Percentiles rank a stretch among this genome's conserved stretches.
phyloP scores from a whole-genome alignment of 495 filamentous ascomycete species.

The Penicillium chermesinum region DNA sequence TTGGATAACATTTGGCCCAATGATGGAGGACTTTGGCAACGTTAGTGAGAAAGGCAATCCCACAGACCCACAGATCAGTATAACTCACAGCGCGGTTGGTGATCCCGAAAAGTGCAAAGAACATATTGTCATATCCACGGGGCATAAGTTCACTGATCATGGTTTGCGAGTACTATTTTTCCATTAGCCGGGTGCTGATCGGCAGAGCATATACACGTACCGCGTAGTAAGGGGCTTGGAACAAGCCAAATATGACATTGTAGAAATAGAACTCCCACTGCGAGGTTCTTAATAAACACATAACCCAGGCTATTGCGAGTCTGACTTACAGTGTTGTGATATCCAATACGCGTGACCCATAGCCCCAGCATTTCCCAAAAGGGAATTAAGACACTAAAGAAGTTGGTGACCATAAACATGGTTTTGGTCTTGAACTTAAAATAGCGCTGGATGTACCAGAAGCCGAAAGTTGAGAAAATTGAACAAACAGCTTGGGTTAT shows the following conservation, averaged over 20 bases:
- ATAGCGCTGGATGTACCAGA: constrained; percentile 48
- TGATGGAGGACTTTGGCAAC: constrained; percentile 41
- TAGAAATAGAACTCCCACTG: constrained; percentile 51
- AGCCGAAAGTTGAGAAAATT: constrained; percentile 42
- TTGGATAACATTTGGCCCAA: constrained; percentile 47
- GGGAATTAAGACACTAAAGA: constrained; percentile 45
- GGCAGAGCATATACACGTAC: constrained; percentile 13
- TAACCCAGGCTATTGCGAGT: not conserved
- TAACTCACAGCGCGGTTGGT: constrained; percentile 45
- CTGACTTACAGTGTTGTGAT: constrained; percentile 37
- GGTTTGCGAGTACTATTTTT: constrained; percentile 43
- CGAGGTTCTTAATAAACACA: not conserved
- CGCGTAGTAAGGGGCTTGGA: constrained; percentile 49
- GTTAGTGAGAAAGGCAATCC: not conserved
- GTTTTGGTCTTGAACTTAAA: constrained; percentile 44
- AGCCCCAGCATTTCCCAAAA: constrained; percentile 50
- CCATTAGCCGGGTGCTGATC: not conserved
- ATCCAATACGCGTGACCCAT: constrained; percentile 43
- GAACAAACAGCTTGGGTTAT: constrained; percentile 43
- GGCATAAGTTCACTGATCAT: constrained; percentile 52
- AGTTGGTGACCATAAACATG: constrained; percentile 48
- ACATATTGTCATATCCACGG: constrained; percentile 49
- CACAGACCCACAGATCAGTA: not conserved
- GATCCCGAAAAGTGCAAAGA: constrained; percentile 49
- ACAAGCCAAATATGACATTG: constrained; percentile 45